These are phyloP conservation scores for Thalassiosira hispida DNA, from an alignment of 352 stramenopile species.

Conservation along the genomic window DNA sequence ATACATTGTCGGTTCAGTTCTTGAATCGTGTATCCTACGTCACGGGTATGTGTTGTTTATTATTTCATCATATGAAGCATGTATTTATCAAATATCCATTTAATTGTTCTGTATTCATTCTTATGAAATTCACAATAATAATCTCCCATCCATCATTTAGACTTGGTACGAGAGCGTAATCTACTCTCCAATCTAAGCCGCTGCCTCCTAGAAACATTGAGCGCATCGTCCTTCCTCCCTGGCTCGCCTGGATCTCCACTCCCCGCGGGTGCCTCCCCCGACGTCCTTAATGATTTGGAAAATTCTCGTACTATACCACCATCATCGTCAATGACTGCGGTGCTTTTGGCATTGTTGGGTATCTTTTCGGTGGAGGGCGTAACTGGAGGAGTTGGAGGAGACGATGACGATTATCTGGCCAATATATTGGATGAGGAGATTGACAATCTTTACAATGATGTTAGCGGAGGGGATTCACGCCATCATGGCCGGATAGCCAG, in stretches of 20 bases:
- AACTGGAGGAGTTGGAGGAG: not conserved
- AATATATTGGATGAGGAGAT: constrained; percentile 36
- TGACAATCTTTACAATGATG: constrained; percentile 15
- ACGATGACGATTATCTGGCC: constrained; percentile 21
- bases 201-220: constrained; percentile 71
- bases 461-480: constrained; percentile 31
- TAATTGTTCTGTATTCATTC: not conserved
- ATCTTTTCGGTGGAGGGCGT: constrained; percentile 24
- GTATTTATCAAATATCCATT: not conserved
- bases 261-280: constrained; percentile 14
- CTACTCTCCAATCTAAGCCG: constrained; percentile 72
- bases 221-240: constrained; percentile 49
- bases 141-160: not conserved
- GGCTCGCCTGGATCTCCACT: constrained; percentile 27
- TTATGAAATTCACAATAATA: no score
- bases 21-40: constrained; percentile 98
- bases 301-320: constrained; percentile 7
- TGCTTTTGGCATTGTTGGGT: constrained; percentile 35
- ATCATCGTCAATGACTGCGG: constrained; percentile 29
- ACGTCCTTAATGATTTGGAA: constrained; percentile 14
- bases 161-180: constrained; percentile 79
- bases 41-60: not conserved
- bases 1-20: constrained; percentile 97
- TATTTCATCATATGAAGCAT: not conserved
- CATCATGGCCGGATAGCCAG: constrained; percentile 20